Base-by-base conservation (phyloP, 768 basidiomycete species). In the Macrolepiota albuminosa region DNA sequence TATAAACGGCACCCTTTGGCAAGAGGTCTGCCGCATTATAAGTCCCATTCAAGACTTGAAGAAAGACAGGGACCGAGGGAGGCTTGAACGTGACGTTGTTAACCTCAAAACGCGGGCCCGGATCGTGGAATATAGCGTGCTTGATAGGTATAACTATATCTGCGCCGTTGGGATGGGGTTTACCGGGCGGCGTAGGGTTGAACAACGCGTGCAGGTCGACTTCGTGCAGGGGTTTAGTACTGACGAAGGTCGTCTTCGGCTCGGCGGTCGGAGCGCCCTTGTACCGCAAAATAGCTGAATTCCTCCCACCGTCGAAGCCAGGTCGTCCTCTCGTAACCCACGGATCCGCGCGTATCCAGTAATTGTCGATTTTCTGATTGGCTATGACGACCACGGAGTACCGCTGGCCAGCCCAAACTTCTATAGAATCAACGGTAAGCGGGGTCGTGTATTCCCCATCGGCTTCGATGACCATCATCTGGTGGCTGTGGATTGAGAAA, bases 11-110 rank as follows among this genome's bases (percentile, higher is more conserved):
- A 16, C 79, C 80, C 1, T 69, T 50, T 0, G 76, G 72, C 4
- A 78, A 69, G n/a, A 84, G 65, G 26, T 76, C 72, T 29, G 75
- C 71, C 0, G 77, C 74, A 1, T 58, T 62, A 21, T 71, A 67
- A 2, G 75, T 70, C 6, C 82, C 81, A 59, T 77, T 80, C 18
- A 83, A 61, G 49, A 82, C 78, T 37, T 63, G 62, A 7, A 60
- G 47, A 29, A 63, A 50, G 16, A 50, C 40, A 14, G 62, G 59
- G 13, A 76, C 72, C 24, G 68, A 70, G 0, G 81, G 81, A 2
- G 77, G 67, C 1, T 50, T 52, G 54, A 74, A 77, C 0, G 71
- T 47, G 40, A 61, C 58, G 1, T 64, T 67, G 54, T 80, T 81
- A 3, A 77, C 64, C 26, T 51, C 63, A 47, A 69, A 77, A 29